These are phyloP conservation scores for Pseudoneurospora amorphoporcata DNA, from an alignment of 495 filamentous ascomycete genomes.

Conservation along the genomic window DNA sequence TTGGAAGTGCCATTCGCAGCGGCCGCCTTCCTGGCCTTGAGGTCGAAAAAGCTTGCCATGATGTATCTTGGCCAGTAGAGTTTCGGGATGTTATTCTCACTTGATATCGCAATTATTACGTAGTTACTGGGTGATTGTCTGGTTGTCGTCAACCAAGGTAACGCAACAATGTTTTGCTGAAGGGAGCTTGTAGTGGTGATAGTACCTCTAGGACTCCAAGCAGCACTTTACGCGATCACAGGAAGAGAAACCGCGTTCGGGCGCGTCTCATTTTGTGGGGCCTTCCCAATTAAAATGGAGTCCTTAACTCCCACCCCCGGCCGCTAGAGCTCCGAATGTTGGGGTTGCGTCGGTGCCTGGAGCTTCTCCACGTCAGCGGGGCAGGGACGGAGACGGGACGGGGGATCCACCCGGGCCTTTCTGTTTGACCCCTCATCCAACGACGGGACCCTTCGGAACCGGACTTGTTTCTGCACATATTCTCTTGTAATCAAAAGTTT, in stretches of 20 bases:
- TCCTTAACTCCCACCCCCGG: neutral
- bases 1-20: conserved; percentile 49
- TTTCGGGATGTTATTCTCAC: neutral
- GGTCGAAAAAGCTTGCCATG: conserved; percentile 86
- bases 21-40: conserved; percentile 83
- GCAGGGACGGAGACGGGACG: neutral
- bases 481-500: neutral
- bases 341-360: neutral
- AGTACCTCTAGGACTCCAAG: neutral
- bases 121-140: neutral
- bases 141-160: neutral
- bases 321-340: neutral
- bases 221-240: neutral
- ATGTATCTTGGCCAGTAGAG: neutral
- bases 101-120: neutral
- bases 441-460: neutral
- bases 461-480: neutral
- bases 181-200: neutral
- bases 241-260: neutral
- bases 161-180: neutral
- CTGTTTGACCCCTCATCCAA: neutral
- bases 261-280: neutral
- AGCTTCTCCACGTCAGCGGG: neutral
- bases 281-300: neutral
- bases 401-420: neutral